A percentile compares a stretch with the other conserved stretches of the same genome.
Conservation (phyloP, 129 eudicot genomes). For the Flaveria bidentis region DNA sequence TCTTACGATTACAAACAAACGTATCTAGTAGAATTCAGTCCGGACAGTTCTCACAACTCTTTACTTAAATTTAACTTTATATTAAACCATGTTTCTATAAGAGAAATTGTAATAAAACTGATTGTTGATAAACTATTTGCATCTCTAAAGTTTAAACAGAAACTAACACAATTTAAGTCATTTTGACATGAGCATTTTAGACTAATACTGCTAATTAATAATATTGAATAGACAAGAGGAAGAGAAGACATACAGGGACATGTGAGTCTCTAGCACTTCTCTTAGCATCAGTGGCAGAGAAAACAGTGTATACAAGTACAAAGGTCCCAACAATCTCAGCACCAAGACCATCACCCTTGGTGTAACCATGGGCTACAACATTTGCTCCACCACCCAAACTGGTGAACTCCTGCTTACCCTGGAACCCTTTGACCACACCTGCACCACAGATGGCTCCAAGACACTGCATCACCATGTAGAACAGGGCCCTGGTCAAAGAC, state of each 20-base stretch:
- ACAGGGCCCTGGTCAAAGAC: slow-evolving; percentile 69
- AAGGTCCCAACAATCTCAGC: slow-evolving; percentile 85
- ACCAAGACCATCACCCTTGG: slow-evolving; percentile 80
- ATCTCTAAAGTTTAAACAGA: too few relatives aligned
- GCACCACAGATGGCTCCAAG: slow-evolving; percentile 93
- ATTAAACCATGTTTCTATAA: too few relatives aligned
- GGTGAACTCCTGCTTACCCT: slow-evolving; percentile 45
- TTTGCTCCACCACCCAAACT: slow-evolving; percentile 73
- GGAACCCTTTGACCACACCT: slow-evolving; percentile 86
- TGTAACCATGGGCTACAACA: slow-evolving; percentile 77
- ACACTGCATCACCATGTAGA: slow-evolving; percentile 93
- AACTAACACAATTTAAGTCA: background rate
- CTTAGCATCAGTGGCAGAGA: slow-evolving; percentile 95
- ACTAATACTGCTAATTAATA: background rate
- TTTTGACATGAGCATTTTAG: background rate
- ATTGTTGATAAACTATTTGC: too few relatives aligned
- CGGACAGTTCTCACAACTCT: too few relatives aligned
- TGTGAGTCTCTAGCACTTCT: slow-evolving; percentile 96
- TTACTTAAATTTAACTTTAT: too few relatives aligned
- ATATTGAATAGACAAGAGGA: slow-evolving; percentile 6
- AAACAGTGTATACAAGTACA: slow-evolving; percentile 85
- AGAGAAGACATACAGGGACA: slow-evolving; percentile 71
- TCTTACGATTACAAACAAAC: too few relatives aligned
- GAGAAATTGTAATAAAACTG: background rate
- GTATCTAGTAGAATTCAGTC: too few relatives aligned